Percentiles rank a stretch among this genome's conserved stretches.
Conservation (phyloP, 306 rosid genomes). For the Dryas alaskensis region DNA sequence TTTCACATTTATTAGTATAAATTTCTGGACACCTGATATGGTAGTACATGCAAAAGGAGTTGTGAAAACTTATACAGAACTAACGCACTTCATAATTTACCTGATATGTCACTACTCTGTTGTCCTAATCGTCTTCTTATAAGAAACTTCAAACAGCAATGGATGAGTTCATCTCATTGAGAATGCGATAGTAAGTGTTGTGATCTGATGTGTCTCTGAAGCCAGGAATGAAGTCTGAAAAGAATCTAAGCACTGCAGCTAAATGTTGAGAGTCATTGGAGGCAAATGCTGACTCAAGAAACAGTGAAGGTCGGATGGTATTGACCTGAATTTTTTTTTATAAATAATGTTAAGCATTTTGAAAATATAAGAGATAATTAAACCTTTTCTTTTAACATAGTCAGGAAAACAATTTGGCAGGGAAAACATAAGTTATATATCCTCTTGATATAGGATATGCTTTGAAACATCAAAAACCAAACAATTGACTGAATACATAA, state of each 20-base stretch:
- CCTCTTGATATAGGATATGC: neutral
- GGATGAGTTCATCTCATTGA: constrained; percentile 66
- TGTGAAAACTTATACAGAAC: neutral
- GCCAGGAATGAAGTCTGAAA: constrained; percentile 72
- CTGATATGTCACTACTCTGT: neutral
- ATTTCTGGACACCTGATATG: neutral
- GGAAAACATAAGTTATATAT: neutral
- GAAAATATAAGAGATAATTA: neutral
- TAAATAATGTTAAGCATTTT: neutral
- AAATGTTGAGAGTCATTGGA: constrained; percentile 69
- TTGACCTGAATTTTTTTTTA: constrained; percentile 63
- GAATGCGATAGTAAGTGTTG: constrained; percentile 62
- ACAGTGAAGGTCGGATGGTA: constrained; percentile 74
- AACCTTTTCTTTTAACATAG: neutral
- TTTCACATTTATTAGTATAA: neutral
- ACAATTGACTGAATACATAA: neutral
- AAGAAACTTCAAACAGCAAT: constrained; percentile 45
- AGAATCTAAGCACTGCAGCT: constrained; percentile 86
- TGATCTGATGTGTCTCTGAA: constrained; percentile 68
- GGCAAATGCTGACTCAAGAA: constrained; percentile 75
- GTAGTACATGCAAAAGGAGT: neutral
- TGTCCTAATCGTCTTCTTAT: neutral
- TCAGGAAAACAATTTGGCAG: neutral
- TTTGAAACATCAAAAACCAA: neutral
- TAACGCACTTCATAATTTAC: neutral